A percentile compares a stretch with the other conserved stretches of the same genome.
phyloP scores from a whole-genome alignment of 2,329 filamentous ascomycete genomes.

The Clarireedia hainanense region DNA sequence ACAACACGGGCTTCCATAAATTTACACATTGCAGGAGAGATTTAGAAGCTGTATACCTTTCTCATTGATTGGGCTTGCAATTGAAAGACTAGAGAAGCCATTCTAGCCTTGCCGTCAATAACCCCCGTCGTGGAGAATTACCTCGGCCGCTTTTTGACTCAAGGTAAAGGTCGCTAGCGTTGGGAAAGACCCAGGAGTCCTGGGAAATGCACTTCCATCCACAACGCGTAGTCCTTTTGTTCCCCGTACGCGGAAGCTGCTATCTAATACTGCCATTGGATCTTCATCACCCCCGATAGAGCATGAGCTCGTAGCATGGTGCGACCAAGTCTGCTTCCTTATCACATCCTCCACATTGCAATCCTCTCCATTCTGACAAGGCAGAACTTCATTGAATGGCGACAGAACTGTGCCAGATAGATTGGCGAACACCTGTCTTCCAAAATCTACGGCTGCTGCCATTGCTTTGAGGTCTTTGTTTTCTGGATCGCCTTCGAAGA shows the following conservation, averaged over 20 bases:
- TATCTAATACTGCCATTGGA: constrained; percentile 37
- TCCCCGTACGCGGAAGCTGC: constrained; percentile 30
- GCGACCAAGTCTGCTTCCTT: constrained; percentile 44
- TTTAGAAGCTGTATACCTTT: too few relatives aligned
- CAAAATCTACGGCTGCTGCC: constrained; percentile 12
- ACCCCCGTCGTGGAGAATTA: background rate
- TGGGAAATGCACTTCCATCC: constrained; percentile 50
- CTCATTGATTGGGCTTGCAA: too few relatives aligned
- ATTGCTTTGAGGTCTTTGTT: constrained; percentile 11
- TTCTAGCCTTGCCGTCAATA: too few relatives aligned
- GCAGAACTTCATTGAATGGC: constrained; percentile 36
- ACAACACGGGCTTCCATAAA: too few relatives aligned
- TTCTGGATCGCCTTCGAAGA: constrained; percentile 34
- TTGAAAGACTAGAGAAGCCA: too few relatives aligned
- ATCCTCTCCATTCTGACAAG: constrained; percentile 32
- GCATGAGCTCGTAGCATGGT: constrained; percentile 47
- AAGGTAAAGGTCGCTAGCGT: constrained; percentile 46
- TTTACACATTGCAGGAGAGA: too few relatives aligned
- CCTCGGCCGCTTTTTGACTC: constrained; percentile 44
- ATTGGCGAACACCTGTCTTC: constrained; percentile 16
- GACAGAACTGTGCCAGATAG: constrained; percentile 32
- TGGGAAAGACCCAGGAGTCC: constrained; percentile 43
- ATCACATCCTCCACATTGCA: constrained; percentile 38
- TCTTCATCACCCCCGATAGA: constrained; percentile 42
- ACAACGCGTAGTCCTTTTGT: constrained; percentile 43